Percentiles rank a stretch among this genome's conserved stretches.
Evolutionary conservation across 1,284 basidiomycete species (phyloP).

Genomic region (Volvariella surrecta): DNA sequence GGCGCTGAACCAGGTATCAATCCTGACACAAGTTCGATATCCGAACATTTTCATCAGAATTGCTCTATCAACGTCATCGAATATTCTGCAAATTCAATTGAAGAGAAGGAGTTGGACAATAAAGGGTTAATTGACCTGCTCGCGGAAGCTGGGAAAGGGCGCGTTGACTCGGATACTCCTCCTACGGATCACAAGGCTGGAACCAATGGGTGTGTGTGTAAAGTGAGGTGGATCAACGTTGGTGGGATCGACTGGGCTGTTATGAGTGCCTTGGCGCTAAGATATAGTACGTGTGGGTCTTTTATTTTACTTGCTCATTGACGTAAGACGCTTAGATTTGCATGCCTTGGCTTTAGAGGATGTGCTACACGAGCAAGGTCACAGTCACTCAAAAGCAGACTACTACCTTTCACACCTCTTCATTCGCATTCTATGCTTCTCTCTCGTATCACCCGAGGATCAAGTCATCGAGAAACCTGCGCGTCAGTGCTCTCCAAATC

Average conservation of each 20-base stretch:
- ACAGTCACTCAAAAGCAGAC: constrained; percentile 59
- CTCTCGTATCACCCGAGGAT: background rate
- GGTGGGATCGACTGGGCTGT: constrained; percentile 66
- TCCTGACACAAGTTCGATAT: constrained; percentile 41
- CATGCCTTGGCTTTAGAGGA: constrained; percentile 68
- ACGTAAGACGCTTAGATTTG: constrained; percentile 32
- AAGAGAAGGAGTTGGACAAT: constrained; percentile 49
- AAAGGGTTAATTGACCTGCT: constrained; percentile 42
- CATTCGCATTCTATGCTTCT: constrained; percentile 52
- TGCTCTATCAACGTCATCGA: constrained; percentile 57
- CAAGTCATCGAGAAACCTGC: constrained; percentile 16
- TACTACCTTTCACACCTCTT: constrained; percentile 67
- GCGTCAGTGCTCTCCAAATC: constrained; percentile 14
- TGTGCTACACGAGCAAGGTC: constrained; percentile 47
- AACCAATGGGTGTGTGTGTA: constrained; percentile 2
- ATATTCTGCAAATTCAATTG: constrained; percentile 43
- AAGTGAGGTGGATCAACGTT: constrained; percentile 63
- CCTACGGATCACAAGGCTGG: constrained; percentile 2
- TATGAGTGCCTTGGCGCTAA: constrained; percentile 51
- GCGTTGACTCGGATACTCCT: background rate
- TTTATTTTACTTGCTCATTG: background rate
- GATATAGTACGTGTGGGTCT: constrained; percentile 41
- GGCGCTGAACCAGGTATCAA: constrained; percentile 62
- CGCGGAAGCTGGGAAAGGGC: constrained; percentile 16
- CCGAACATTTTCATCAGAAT: constrained; percentile 45